phyloP scores from a whole-genome alignment of 1,284 basidiomycete genomes.

The Malassezia arunalokei region DNA sequence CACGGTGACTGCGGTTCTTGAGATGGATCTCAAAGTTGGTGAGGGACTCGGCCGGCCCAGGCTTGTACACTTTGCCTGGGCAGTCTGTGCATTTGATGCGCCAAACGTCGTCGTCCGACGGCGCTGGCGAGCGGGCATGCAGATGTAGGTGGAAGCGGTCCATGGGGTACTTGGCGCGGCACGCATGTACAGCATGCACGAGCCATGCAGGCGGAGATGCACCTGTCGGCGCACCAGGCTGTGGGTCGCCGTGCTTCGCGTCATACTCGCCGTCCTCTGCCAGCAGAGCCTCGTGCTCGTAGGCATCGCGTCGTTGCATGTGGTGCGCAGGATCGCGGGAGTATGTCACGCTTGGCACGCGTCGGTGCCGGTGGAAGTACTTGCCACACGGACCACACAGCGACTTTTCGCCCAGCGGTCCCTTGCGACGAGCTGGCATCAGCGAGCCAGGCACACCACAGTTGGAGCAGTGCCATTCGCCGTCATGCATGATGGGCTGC shows the following conservation, averaged over 20 bases:
- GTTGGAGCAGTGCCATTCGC: constrained; percentile 44
- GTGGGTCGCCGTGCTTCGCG: constrained; percentile 12
- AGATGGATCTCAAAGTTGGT: constrained; percentile 87
- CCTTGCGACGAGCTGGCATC: constrained; percentile 52
- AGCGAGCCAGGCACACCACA: constrained; percentile 40
- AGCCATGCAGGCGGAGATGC: constrained; percentile 57
- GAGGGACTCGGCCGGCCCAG: constrained; percentile 77
- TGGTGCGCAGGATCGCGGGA: constrained; percentile 34
- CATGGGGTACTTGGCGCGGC: constrained; percentile 64
- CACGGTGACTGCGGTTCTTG: constrained; percentile 60
- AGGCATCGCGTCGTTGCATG: neutral
- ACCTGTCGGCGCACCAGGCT: constrained; percentile 6
- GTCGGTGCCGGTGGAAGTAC: constrained; percentile 47
- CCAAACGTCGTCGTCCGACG: constrained; percentile 56
- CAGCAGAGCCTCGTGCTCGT: neutral
- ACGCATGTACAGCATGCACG: constrained; percentile 53
- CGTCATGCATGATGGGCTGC: constrained; percentile 41
- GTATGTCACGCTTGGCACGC: constrained; percentile 32
- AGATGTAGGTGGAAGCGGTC: constrained; percentile 57
- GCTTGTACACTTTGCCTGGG: constrained; percentile 87
- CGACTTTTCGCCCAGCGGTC: constrained; percentile 74
- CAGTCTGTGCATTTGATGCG: constrained; percentile 86
- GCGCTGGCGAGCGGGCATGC: constrained; percentile 17
- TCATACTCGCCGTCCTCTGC: neutral
- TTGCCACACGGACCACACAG: constrained; percentile 81